Percentiles rank a stretch among this genome's conserved stretches.
phyloP scores from a whole-genome alignment of 345 rosid genomes.

The Euphorbia tirucalli region DNA sequence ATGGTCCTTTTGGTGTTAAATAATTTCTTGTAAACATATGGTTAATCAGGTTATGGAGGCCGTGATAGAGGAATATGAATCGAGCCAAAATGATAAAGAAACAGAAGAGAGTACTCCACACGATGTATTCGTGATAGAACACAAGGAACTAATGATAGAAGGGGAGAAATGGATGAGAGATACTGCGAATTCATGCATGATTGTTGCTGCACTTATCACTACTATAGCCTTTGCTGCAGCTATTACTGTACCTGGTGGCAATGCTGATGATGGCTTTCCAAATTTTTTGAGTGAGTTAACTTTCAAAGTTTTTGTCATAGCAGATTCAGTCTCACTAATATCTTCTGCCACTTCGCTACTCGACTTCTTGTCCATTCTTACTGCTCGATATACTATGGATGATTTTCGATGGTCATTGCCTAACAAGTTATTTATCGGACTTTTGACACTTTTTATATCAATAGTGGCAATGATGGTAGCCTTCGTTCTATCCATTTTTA shows the following conservation, averaged over 20 bases:
- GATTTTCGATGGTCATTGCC: neutral
- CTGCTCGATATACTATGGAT: neutral
- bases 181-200: constrained; percentile 14
- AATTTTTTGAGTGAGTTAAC: neutral
- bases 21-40: too few species aligned
- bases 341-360: neutral
- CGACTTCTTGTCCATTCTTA: neutral
- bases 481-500: neutral
- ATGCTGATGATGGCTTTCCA: constrained; percentile 5
- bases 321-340: neutral
- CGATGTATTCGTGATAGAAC: neutral
- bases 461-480: neutral
- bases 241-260: constrained; percentile 17
- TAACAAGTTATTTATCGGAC: neutral
- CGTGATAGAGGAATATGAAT: neutral
- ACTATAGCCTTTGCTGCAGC: constrained; percentile 15
- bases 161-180: constrained; percentile 18
- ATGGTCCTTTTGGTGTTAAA: too few species aligned
- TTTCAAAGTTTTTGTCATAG: constrained; percentile 17
- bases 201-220: constrained; percentile 10
- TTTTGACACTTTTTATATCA: neutral
- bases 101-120: neutral
- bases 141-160: neutral
- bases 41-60: neutral
- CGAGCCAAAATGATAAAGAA: constrained; percentile 1